Evolutionary conservation across 2,329 filamentous ascomycete species (phyloP).

Genomic region (Pezizomycotina sp.): DNA sequence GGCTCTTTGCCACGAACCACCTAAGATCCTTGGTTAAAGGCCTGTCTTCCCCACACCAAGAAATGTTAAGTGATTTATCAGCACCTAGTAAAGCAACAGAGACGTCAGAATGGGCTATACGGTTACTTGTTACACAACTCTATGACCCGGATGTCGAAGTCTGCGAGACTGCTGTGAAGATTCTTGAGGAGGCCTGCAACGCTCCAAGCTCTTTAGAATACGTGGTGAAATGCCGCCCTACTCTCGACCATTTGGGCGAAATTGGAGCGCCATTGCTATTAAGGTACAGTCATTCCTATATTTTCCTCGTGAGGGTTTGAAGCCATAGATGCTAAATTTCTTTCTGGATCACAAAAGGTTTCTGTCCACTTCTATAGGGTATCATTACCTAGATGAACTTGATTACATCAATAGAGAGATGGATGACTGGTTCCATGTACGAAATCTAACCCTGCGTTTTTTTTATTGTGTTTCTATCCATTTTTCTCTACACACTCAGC

Average conservation of each 20-base stretch:
- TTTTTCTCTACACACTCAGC: slow-evolving; percentile 1
- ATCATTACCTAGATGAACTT: slow-evolving; percentile 88
- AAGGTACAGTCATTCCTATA: slow-evolving; percentile 33
- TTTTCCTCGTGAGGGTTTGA: not conserved
- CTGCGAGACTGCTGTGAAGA: slow-evolving; percentile 89
- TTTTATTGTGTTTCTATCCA: not conserved
- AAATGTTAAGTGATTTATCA: slow-evolving; percentile 27
- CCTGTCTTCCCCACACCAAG: slow-evolving; percentile 30
- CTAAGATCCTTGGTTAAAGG: slow-evolving; percentile 27
- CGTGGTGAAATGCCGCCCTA: slow-evolving; percentile 88
- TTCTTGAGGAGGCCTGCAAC: slow-evolving; percentile 93
- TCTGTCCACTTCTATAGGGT: slow-evolving; percentile 86
- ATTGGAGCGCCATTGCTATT: slow-evolving; percentile 86
- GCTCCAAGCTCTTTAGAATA: slow-evolving; percentile 80
- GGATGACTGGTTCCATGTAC: slow-evolving; percentile 87
- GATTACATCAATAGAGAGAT: slow-evolving; percentile 99
- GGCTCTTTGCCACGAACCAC: slow-evolving; percentile 24
- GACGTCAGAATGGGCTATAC: slow-evolving; percentile 86
- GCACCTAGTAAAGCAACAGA: slow-evolving; percentile 30
- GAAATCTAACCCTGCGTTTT: slow-evolving; percentile 2
- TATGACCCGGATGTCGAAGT: slow-evolving; percentile 97
- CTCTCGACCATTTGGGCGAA: slow-evolving; percentile 86
- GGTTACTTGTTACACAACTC: slow-evolving; percentile 88
- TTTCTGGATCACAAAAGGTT: slow-evolving; percentile 35
- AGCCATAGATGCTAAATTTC: not conserved